Base-by-base conservation (phyloP, 768 basidiomycete species). In the Panaeolus papilionaceus region DNA sequence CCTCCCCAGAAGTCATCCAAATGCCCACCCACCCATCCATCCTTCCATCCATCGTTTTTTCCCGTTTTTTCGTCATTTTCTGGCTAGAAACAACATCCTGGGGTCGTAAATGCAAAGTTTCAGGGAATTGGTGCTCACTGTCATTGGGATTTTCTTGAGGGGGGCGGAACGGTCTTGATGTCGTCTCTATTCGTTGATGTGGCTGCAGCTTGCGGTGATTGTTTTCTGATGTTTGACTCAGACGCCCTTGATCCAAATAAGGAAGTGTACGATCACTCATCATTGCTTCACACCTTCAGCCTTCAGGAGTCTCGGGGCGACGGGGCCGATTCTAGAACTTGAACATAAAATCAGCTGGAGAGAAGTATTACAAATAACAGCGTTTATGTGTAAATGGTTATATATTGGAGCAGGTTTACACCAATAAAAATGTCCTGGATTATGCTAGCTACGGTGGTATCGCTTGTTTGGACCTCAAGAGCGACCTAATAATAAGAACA, bases 121-220 rank as follows among this genome's bases (percentile, higher is more conserved):
- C 16, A 62, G 37, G 42, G 63, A 64, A 62, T 68, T 51, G 58
- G 44, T 58, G 72, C 78, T 76, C 72, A 79, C 78, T 38, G 76
- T 64, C 77, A 78, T 79, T 67, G 73, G 73, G 64, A 73, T 73
- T 77, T 74, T 75, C 74, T 77, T 77, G 77, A 76, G 78, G 77
- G 68, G 72, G 70, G 66, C 69, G 66, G 67, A 65, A 68, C 69
- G 70, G 76, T 72, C 73, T 75, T 75, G 74, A 71, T 58, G 54
- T 58, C 54, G 62, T 64, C 71, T 73, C 63, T 54, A 62, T 73
- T 61, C 63, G 63, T 63, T 18, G 58, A 64, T 66, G 71, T 71
- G 72, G 71, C 67, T 71, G 70, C 66, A 39, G 64, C 67, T 58
- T 66, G 65, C 66, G 38, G 64, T 70, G 54, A 16, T 58, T 58